Conservation (phyloP, 495 filamentous ascomycete species). For the Daldinia vernicosa region DNA sequence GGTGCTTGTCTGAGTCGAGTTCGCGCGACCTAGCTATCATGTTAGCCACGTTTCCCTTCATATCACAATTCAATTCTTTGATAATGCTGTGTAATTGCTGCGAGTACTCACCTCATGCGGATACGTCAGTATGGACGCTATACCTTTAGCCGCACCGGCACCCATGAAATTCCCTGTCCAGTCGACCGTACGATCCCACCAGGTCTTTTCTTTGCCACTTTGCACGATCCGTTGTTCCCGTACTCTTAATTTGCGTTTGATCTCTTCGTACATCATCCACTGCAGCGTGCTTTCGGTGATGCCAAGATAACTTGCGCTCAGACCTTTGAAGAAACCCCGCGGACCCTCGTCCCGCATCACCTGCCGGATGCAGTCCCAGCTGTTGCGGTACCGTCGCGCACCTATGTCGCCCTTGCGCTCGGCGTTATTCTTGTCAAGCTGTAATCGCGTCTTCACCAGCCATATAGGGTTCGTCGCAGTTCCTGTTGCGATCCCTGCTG, state of each 20-base stretch:
- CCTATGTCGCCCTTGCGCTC: slow-evolving; percentile 59
- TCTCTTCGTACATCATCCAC: slow-evolving; percentile 86
- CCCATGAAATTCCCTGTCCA: slow-evolving; percentile 78
- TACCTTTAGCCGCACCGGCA: slow-evolving; percentile 81
- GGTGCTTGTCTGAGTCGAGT: slow-evolving; percentile 85
- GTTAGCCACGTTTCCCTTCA: slow-evolving; percentile 7
- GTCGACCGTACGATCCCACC: slow-evolving; percentile 70
- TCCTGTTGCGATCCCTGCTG: slow-evolving; percentile 79
- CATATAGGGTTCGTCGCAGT: slow-evolving; percentile 93
- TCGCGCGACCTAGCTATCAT: slow-evolving; percentile 68
- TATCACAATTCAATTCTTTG: not conserved
- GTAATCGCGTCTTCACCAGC: slow-evolving; percentile 88
- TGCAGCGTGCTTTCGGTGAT: slow-evolving; percentile 87
- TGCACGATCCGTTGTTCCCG: slow-evolving; percentile 63
- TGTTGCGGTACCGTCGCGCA: slow-evolving; percentile 78
- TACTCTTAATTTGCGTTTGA: slow-evolving; percentile 71
- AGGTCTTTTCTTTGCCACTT: slow-evolving; percentile 63
- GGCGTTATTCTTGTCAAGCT: slow-evolving; percentile 77
- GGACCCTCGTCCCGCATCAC: slow-evolving; percentile 80
- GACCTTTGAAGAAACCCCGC: slow-evolving; percentile 80
- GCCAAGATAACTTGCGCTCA: slow-evolving; percentile 87
- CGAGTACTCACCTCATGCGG: slow-evolving; percentile 77
- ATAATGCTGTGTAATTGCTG: not conserved
- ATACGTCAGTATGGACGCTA: slow-evolving; percentile 83
- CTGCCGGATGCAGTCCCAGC: slow-evolving; percentile 80